Evolutionary conservation across 164 flowering plant genomes (phyloP).

Genomic region (Annona squamosa): DNA sequence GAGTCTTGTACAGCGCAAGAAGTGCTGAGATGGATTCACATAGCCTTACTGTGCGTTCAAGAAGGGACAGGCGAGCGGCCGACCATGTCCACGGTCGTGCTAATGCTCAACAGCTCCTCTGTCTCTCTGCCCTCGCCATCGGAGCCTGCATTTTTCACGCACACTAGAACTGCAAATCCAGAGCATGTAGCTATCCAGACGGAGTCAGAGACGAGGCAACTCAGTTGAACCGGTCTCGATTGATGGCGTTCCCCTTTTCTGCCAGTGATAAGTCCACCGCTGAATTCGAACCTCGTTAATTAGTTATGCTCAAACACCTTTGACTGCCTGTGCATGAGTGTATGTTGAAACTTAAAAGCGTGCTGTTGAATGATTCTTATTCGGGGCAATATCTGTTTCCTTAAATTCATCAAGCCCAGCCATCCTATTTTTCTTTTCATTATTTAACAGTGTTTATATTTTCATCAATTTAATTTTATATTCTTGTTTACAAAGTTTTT

Average conservation of each 20-base stretch:
- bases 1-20: slow-evolving; percentile 9
- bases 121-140: slow-evolving; percentile 14
- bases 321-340: too few species aligned
- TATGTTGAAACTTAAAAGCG: too few species aligned
- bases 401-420: too few species aligned
- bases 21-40: slow-evolving; percentile 24
- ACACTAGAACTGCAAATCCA: not conserved
- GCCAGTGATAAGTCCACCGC: slow-evolving; percentile 6
- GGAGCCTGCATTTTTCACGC: slow-evolving; percentile 12
- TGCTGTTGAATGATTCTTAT: too few species aligned
- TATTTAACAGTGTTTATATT: too few species aligned
- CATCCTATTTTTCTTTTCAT: too few species aligned
- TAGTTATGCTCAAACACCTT: too few species aligned
- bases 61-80: slow-evolving; percentile 18
- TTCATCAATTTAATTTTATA: too few species aligned
- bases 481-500: too few species aligned
- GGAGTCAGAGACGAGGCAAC: not conserved
- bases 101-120: slow-evolving; percentile 17
- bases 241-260: not conserved
- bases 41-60: slow-evolving; percentile 24
- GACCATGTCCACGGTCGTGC: slow-evolving; percentile 21
- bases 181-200: not conserved
- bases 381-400: too few species aligned
- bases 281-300: slow-evolving; percentile 5
- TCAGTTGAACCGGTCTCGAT: not conserved